Percentiles rank a stretch among this genome's conserved stretches.
These are phyloP conservation scores for Globisporangium cylindrosporum DNA, from an alignment of 352 stramenopile genomes.

Conservation along the genomic window DNA sequence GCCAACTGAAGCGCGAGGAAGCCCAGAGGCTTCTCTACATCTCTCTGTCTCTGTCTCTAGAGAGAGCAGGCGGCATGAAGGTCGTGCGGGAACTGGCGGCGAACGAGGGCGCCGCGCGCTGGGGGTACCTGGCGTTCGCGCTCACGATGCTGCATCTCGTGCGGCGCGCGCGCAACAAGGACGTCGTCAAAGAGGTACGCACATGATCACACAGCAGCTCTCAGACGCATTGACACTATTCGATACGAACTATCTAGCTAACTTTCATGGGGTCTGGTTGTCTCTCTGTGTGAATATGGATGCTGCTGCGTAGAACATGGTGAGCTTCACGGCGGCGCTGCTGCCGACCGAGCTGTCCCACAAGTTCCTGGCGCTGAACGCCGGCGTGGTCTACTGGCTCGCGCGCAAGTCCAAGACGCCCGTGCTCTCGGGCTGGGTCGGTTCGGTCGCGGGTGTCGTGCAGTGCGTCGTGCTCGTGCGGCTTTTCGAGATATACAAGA, in stretches of 20 bases:
- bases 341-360: conserved; percentile 51
- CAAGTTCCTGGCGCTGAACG: conserved; percentile 43
- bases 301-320: conserved; percentile 26
- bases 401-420: conserved; percentile 38
- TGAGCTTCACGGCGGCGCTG: conserved; percentile 56
- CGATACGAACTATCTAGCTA: neutral
- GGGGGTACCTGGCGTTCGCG: conserved; percentile 38
- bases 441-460: conserved; percentile 37
- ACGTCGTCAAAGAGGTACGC: conserved; percentile 39
- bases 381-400: conserved; percentile 32
- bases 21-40: no score
- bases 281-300: neutral
- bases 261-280: neutral
- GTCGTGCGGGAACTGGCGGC: conserved; percentile 25
- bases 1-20: no score
- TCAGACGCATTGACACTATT: neutral
- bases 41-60: no score
- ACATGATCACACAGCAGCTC: neutral
- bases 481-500: conserved; percentile 33
- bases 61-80: conserved; percentile 27
- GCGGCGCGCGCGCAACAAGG: conserved; percentile 39
- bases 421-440: conserved; percentile 51
- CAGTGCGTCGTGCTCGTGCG: conserved; percentile 46
- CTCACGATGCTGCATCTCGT: conserved; percentile 40
- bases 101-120: conserved; percentile 25